Percentiles rank a stretch among this genome's conserved stretches.
Conservation (phyloP, 495 filamentous ascomycete species). For the Penicillium egyptiacum region DNA sequence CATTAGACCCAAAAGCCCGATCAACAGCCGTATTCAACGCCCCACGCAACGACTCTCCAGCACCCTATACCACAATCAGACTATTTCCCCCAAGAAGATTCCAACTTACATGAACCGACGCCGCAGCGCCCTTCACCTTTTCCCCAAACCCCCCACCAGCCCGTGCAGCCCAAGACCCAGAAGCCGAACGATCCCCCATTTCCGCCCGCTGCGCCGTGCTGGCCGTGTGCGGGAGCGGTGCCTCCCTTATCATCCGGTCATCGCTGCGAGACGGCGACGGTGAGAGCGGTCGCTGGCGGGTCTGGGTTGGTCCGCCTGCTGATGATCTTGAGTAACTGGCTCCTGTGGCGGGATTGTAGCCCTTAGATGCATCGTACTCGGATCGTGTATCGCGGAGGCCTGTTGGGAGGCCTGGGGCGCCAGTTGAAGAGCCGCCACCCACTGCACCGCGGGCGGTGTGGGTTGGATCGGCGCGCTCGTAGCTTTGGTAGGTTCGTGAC, state of each 20-base stretch:
- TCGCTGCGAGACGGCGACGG: constrained; percentile 15
- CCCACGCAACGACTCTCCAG: constrained; percentile 48
- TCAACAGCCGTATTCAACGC: constrained; percentile 41
- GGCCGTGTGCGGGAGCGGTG: constrained; percentile 19
- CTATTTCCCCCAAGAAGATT: background rate
- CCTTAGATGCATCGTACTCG: constrained; percentile 23
- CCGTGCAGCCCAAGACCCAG: constrained; percentile 3
- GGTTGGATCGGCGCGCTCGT: constrained; percentile 3
- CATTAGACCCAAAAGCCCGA: constrained; percentile 38
- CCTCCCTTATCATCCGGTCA: constrained; percentile 11
- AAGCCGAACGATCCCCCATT: constrained; percentile 10
- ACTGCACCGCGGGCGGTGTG: constrained; percentile 4
- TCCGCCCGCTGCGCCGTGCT: constrained; percentile 19
- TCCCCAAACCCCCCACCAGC: constrained; percentile 13
- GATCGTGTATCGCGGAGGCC: constrained; percentile 19
- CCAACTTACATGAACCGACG: constrained; percentile 41
- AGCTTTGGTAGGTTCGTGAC: background rate
- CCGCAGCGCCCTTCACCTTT: constrained; percentile 28
- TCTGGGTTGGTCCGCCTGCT: constrained; percentile 9
- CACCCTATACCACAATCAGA: constrained; percentile 28
- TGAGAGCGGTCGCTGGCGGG: constrained; percentile 7
- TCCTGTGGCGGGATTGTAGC: constrained; percentile 34
- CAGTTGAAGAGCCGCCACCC: constrained; percentile 33
- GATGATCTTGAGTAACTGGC: constrained; percentile 22
- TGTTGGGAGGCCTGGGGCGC: constrained; percentile 28